phyloP scores from a whole-genome alignment of 75 land plant species.

The Pseudotsuga menziesii region DNA sequence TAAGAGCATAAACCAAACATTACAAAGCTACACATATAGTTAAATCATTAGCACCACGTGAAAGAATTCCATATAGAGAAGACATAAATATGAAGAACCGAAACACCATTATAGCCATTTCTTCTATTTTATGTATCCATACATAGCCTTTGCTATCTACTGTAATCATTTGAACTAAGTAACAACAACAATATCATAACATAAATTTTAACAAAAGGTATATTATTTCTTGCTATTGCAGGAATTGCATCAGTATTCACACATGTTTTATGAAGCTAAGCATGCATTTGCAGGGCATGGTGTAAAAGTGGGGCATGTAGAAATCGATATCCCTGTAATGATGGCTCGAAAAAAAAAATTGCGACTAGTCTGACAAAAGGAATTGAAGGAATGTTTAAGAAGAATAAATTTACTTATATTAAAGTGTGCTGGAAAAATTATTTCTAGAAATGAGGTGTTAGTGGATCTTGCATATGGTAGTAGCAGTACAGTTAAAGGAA shows the following conservation, averaged over 20 bases:
- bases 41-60: too few species aligned
- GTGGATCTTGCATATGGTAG: conserved; percentile 78
- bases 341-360: conserved; percentile 87
- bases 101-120: too few species aligned
- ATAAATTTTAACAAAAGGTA: not conserved
- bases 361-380: conserved; percentile 79
- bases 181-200: too few species aligned
- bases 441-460: conserved; percentile 65
- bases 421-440: conserved; percentile 90
- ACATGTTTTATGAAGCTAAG: conserved; percentile 95
- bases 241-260: conserved; percentile 91
- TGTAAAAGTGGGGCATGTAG: conserved; percentile 67
- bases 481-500: conserved; percentile 65
- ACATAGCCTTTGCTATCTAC: too few species aligned
- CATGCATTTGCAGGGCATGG: conserved; percentile 84
- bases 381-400: conserved; percentile 95
- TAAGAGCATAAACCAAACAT: too few species aligned
- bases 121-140: too few species aligned
- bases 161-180: too few species aligned
- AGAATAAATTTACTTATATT: conserved; percentile 90
- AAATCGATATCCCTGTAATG: conserved; percentile 88
- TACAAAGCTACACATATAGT: too few species aligned
- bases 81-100: too few species aligned
- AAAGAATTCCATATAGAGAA: too few species aligned
- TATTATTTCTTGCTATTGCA: conserved; percentile 17